These are phyloP conservation scores for Pythium coloratum DNA, from an alignment of 352 stramenopile species.

Conservation along the genomic window DNA sequence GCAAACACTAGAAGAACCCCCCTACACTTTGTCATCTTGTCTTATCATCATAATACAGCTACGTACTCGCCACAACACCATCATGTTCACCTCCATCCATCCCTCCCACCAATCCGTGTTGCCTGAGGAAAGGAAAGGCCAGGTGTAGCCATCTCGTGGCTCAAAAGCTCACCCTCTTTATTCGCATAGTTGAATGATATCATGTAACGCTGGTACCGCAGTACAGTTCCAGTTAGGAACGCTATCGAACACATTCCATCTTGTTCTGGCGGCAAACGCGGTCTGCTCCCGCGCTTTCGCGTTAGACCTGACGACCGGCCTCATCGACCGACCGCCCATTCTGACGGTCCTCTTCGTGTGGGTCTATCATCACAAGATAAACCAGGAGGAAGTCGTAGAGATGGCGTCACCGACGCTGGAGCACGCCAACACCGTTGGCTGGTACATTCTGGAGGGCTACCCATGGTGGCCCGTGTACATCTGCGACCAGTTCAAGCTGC, in stretches of 20 bases:
- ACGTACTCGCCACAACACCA: neutral
- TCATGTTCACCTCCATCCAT: neutral
- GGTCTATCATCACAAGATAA: neutral
- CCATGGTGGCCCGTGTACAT: slow-evolving; percentile 88
- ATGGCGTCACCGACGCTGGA: slow-evolving; percentile 4
- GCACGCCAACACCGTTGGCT: slow-evolving; percentile 68
- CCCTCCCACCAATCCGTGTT: too few relatives aligned
- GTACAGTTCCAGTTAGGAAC: slow-evolving; percentile 2
- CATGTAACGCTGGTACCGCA: neutral
- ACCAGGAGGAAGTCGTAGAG: neutral
- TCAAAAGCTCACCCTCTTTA: neutral
- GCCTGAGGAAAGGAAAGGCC: too few relatives aligned
- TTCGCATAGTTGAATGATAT: neutral
- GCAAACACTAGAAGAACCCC: slow-evolving; percentile 19
- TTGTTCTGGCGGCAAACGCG: neutral
- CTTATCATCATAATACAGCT: slow-evolving; percentile 4
- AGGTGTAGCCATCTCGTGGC: neutral
- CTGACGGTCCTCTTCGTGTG: neutral
- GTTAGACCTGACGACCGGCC: neutral
- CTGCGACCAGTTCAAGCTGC: slow-evolving; percentile 78
- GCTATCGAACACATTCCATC: neutral
- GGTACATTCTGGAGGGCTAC: slow-evolving; percentile 85
- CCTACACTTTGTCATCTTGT: slow-evolving; percentile 8
- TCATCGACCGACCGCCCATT: slow-evolving; percentile 12
- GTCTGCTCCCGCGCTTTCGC: slow-evolving; percentile 17